These are phyloP conservation scores for Nidula niveotomentosa DNA, from an alignment of 1,284 basidiomycete species.

Conservation along the genomic window DNA sequence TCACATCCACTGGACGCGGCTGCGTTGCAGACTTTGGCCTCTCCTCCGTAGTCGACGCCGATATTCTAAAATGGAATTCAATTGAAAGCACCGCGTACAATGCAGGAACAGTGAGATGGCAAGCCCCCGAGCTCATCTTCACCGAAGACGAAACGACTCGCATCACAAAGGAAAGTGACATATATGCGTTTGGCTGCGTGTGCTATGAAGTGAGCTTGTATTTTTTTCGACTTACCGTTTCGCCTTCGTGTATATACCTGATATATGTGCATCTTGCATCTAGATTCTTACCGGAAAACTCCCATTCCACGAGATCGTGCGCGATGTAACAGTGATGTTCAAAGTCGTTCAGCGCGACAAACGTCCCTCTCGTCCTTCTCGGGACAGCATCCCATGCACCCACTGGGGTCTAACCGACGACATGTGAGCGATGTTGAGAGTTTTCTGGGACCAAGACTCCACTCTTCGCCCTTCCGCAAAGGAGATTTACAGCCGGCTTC, in stretches of 20 bases:
- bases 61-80: slow-evolving; percentile 11
- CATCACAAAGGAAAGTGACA: slow-evolving; percentile 17
- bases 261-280: too few species aligned
- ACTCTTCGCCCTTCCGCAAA: not conserved
- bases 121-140: slow-evolving; percentile 18
- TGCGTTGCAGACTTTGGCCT: slow-evolving; percentile 30
- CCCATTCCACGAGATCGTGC: slow-evolving; percentile 16
- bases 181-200: slow-evolving; percentile 24
- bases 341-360: slow-evolving; percentile 13
- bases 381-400: not conserved
- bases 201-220: slow-evolving; percentile 19
- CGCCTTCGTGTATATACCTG: not conserved
- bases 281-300: slow-evolving; percentile 17
- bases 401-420: not conserved
- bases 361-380: slow-evolving; percentile 11
- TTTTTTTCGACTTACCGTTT: not conserved
- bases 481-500: not conserved
- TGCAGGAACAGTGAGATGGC: slow-evolving; percentile 20
- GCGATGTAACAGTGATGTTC: slow-evolving; percentile 12
- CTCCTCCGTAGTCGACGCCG: slow-evolving; percentile 15
- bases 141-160: slow-evolving; percentile 6
- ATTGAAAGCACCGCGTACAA: slow-evolving; percentile 6
- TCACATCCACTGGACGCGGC: slow-evolving; percentile 17
- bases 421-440: not conserved
- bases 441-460: not conserved